These are phyloP conservation scores for Cyclotella cryptica DNA, from an alignment of 108 stramenopile genomes.

Conservation along the genomic window DNA sequence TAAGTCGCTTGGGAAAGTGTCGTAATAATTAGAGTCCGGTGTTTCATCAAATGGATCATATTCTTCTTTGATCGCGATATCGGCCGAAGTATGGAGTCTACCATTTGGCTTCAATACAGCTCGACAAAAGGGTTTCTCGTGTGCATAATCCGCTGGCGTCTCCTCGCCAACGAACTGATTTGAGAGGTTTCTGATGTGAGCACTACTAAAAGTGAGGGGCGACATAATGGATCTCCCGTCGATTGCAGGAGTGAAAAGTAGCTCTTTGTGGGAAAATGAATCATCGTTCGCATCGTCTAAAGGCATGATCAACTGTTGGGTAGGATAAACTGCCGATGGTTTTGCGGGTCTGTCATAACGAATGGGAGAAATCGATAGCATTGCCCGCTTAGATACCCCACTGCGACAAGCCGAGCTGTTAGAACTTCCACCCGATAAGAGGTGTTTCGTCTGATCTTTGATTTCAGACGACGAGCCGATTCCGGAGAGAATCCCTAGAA, in stretches of 20 bases:
- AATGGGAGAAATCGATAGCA: slow-evolving; percentile 6
- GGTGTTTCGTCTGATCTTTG: background rate
- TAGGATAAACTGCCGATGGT: background rate
- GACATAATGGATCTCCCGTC: background rate
- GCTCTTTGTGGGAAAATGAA: background rate
- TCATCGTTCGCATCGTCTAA: background rate
- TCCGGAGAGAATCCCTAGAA: no score
- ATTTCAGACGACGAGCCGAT: background rate
- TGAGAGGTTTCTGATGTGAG: background rate
- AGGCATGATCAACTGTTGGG: background rate
- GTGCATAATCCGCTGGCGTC: background rate
- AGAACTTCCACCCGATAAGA: background rate
- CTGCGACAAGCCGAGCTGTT: background rate
- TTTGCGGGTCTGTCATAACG: background rate
- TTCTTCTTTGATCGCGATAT: background rate
- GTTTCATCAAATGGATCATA: background rate
- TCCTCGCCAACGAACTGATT: background rate
- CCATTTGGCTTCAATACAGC: background rate
- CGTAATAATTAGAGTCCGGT: background rate
- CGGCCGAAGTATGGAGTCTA: background rate
- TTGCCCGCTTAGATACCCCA: background rate
- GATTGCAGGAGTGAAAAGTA: background rate
- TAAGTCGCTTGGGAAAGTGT: background rate
- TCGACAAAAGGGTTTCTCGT: background rate
- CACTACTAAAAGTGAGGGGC: background rate